phyloP scores from a whole-genome alignment of 345 rosid genomes.

The Dipteronia dyeriana region DNA sequence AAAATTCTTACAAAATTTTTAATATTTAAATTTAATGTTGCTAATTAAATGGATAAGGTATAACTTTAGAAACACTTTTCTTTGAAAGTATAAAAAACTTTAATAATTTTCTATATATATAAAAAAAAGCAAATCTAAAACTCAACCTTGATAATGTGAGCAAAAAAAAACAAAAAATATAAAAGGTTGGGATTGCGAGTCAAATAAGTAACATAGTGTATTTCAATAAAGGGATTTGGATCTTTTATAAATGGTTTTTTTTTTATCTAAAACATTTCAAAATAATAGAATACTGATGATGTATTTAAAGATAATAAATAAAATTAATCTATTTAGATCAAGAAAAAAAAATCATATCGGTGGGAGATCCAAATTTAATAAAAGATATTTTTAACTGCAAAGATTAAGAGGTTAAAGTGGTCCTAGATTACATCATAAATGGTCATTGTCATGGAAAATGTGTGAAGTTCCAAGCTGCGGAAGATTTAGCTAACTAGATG shows the following conservation, averaged over 20 bases:
- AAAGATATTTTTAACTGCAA: background rate
- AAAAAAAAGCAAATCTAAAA: too few species aligned
- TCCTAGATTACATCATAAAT: conserved; percentile 20
- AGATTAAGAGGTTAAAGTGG: conserved; percentile 17
- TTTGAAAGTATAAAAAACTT: too few species aligned
- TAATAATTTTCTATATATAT: too few species aligned
- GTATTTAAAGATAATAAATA: too few species aligned
- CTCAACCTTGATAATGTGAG: background rate
- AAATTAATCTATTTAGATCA: too few species aligned
- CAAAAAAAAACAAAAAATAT: background rate
- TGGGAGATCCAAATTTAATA: too few species aligned
- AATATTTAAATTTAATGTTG: background rate
- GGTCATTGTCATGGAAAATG: conserved; percentile 34
- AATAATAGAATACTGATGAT: too few species aligned
- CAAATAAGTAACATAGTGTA: background rate
- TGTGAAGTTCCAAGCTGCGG: conserved; percentile 23
- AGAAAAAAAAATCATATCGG: too few species aligned
- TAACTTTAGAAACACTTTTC: background rate
- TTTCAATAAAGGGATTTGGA: too few species aligned
- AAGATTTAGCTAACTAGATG: conserved; percentile 23
- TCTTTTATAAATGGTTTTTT: too few species aligned
- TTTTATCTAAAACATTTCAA: too few species aligned
- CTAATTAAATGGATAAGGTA: background rate
- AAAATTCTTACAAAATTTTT: too few species aligned
- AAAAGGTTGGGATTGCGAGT: background rate